Percentiles rank a stretch among this genome's conserved stretches.
phyloP scores from a whole-genome alignment of 345 rosid species.

The Pistacia vera region DNA sequence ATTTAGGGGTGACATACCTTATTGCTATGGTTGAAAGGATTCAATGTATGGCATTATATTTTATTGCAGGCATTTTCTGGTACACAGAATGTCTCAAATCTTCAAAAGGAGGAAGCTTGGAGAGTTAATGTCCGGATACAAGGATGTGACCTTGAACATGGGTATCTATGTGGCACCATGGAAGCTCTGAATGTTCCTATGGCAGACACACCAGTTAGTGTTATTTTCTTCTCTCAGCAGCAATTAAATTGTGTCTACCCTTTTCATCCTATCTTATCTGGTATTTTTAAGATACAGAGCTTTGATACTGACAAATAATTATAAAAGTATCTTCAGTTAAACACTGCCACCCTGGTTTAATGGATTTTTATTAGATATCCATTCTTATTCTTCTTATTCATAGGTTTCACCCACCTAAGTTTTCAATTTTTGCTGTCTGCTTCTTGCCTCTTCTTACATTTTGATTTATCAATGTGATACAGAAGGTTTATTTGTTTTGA shows the following conservation, averaged over 20 bases:
- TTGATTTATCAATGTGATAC: not conserved
- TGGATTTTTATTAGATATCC: not conserved
- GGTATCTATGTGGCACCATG: conserved; percentile 96
- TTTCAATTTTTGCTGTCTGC: not conserved
- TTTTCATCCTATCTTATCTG: not conserved
- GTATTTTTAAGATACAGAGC: not conserved
- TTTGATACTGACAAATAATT: not conserved
- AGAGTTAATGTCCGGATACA: conserved; percentile 92
- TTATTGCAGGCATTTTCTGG: conserved; percentile 81
- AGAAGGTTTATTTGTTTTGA: not conserved
- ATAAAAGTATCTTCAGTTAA: not conserved
- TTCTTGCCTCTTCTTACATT: not conserved
- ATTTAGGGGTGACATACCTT: not conserved
- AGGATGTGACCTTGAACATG: conserved; percentile 88
- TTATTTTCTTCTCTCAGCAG: conserved; percentile 1
- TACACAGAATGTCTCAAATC: conserved; percentile 88
- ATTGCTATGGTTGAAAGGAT: not conserved
- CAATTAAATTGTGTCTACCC: not conserved
- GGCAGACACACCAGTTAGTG: conserved; percentile 95
- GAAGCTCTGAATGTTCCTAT: conserved; percentile 98
- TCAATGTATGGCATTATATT: not conserved
- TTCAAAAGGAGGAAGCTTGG: conserved; percentile 95
- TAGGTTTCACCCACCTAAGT: not conserved
- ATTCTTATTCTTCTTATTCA: not conserved
- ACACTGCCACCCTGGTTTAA: not conserved